Base-by-base conservation (phyloP, 805 yeast genomes). In the Zygosaccharomyces gambellarensis region DNA sequence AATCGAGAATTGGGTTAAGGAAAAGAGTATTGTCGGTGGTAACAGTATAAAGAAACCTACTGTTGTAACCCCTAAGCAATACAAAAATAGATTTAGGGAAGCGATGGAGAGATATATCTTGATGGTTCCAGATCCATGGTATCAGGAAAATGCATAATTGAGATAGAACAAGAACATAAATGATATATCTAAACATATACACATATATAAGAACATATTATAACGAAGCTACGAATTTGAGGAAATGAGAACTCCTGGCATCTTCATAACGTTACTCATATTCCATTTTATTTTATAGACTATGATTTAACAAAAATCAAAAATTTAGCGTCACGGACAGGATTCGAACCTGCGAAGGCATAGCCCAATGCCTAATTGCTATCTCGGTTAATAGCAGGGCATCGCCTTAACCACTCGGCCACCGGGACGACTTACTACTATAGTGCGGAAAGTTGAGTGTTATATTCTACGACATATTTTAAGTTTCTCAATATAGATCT, bases 321-420 rank as follows among this genome's bases (percentile, higher is more conserved):
- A 79, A 74, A 79, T 73, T 73, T 69, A 66, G 59, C 96, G 96
- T 86, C 87, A 88, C 95, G 85, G 95, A 87, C 96, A 88, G 95
- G 96, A 88, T 88, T 88, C 96, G 96, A 88, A 88, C 96, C 95
- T 88, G 95, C 95, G 96, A 83, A 80, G 85, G 88, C 82, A 83
- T 76, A 83, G 81, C 88, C 85, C 87, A 83, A 82, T 81, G 87
- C 88, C 89, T 83, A 72, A 70, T 77, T 75, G 75, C 80, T 75
- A 58, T 67, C 60, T 55, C 51, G 36, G 43, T 54, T 57, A 58
- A 74, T 82, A 83, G 89, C 88, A 83, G 90, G 88, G 89, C 82
- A 82, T 81, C 90, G 87, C 89, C 89, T 83, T 83, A 83, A 83
- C 89, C 90, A 82, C 90, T 83, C 89, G 88, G 89, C 87, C 89